phyloP scores from a whole-genome alignment of 768 basidiomycete species.

The Roridomyces roridus region DNA sequence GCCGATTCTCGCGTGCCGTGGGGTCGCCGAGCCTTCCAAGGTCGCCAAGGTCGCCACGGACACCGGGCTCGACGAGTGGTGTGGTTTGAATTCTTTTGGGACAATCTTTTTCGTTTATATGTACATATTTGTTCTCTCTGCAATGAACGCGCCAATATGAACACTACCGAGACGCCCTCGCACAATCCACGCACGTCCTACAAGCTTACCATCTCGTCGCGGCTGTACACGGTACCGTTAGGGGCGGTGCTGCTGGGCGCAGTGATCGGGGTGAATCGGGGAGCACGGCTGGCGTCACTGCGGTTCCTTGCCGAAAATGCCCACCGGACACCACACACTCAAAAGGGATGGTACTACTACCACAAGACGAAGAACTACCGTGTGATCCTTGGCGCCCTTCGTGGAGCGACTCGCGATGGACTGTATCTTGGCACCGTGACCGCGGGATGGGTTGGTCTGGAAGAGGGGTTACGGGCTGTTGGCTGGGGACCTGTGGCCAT shows the following conservation, averaged over 20 bases:
- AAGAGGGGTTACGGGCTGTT: conserved; percentile 43
- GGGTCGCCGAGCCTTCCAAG: conserved; percentile 15
- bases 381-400: conserved; percentile 75
- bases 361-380: conserved; percentile 95
- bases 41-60: conserved; percentile 22
- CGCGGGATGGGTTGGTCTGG: conserved; percentile 50
- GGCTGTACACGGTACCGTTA: conserved; percentile 66
- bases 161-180: neutral
- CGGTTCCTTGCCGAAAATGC: conserved; percentile 93
- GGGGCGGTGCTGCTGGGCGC: conserved; percentile 66
- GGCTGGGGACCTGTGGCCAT: conserved; percentile 51
- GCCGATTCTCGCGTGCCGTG: conserved; percentile 17
- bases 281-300: conserved; percentile 71
- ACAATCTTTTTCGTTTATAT: neutral
- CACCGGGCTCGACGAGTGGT: conserved; percentile 2
- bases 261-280: conserved; percentile 76
- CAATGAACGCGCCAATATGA: neutral
- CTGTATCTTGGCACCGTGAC: conserved; percentile 49
- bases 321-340: conserved; percentile 83
- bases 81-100: neutral
- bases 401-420: conserved; percentile 67
- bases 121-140: neutral
- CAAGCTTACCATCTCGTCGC: conserved; percentile 53
- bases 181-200: neutral
- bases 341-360: conserved; percentile 95